These are phyloP conservation scores for Phanerodontia chrysosporium DNA, from an alignment of 768 basidiomycete genomes.

Conservation along the genomic window DNA sequence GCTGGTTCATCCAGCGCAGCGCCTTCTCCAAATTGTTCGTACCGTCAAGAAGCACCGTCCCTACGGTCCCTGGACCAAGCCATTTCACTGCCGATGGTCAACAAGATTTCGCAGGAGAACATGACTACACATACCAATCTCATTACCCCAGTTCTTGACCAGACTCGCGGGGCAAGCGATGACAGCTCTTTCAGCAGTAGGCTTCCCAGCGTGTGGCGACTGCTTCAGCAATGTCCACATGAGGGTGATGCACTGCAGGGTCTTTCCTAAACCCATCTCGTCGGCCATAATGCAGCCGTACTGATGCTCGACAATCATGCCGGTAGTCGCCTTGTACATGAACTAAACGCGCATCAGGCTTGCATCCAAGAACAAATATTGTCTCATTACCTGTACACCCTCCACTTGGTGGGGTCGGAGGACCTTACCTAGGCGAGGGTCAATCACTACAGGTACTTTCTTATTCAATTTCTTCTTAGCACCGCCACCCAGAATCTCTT, in stretches of 20 bases:
- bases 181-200: constrained; percentile 93
- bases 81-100: constrained; percentile 71
- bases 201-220: constrained; percentile 82
- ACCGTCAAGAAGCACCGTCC: constrained; percentile 87
- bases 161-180: constrained; percentile 96
- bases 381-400: constrained; percentile 77
- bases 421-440: constrained; percentile 81
- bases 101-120: background rate
- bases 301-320: constrained; percentile 87
- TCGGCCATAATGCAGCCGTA: constrained; percentile 99
- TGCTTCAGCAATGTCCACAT: constrained; percentile 96
- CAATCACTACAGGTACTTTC: constrained; percentile 96
- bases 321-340: constrained; percentile 91
- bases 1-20: constrained; percentile 78
- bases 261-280: constrained; percentile 98
- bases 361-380: constrained; percentile 1
- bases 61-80: constrained; percentile 82
- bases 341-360: constrained; percentile 52
- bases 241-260: constrained; percentile 92
- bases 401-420: constrained; percentile 97
- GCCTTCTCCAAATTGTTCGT: constrained; percentile 79
- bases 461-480: constrained; percentile 58
- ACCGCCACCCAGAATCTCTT: constrained; percentile 68
- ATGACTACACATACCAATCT: constrained; percentile 58
- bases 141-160: constrained; percentile 98